These are phyloP conservation scores for Pyrus betulifolia DNA, from an alignment of 306 rosid species.

Conservation along the genomic window DNA sequence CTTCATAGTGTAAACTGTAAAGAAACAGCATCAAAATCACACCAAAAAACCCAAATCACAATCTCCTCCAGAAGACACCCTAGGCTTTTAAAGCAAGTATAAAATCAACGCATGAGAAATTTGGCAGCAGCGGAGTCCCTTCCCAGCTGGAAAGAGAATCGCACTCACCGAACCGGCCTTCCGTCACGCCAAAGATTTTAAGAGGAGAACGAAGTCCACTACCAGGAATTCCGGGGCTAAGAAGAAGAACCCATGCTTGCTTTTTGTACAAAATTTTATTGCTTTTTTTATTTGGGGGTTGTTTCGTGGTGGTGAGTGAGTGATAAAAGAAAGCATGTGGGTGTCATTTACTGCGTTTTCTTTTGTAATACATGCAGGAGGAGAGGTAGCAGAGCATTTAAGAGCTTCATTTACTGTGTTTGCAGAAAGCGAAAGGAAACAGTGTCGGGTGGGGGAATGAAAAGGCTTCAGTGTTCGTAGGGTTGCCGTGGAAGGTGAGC, in stretches of 20 bases:
- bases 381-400: not conserved
- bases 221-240: slow-evolving; percentile 9
- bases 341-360: not conserved
- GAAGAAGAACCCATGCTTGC: slow-evolving; percentile 1
- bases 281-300: not conserved
- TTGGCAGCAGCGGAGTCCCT: not conserved
- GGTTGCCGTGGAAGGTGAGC: slow-evolving; percentile 43
- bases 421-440: not conserved
- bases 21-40: not conserved
- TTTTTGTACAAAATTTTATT: not conserved
- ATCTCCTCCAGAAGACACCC: too few relatives aligned
- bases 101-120: slow-evolving; percentile 2
- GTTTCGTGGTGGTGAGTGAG: slow-evolving; percentile 2
- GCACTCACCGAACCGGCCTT: not conserved
- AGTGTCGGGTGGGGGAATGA: slow-evolving; percentile 8
- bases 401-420: not conserved
- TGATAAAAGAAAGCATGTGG: slow-evolving; percentile 26
- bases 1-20: slow-evolving; percentile 39
- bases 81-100: not conserved
- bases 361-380: not conserved
- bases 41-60: not conserved
- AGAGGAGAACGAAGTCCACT: slow-evolving; percentile 9
- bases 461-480: slow-evolving; percentile 7
- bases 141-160: not conserved
- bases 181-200: not conserved